phyloP scores from a whole-genome alignment of 1,284 basidiomycete genomes.

The Trametes versicolor region DNA sequence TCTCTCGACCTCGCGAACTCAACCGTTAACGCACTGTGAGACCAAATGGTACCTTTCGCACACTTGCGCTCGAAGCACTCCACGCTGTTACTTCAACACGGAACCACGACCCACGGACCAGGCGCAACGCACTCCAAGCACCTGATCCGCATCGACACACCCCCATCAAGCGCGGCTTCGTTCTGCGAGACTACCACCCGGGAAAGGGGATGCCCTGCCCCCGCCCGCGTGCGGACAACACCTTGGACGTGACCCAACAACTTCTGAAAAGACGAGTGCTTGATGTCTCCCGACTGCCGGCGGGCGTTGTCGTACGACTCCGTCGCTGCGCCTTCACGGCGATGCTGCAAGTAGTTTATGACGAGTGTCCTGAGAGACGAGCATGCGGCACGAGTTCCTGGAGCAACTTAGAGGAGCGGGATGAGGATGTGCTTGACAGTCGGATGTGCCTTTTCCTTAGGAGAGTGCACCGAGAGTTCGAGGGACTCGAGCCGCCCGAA shows the following conservation, averaged over 20 bases:
- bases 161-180: neutral
- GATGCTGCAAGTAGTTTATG: neutral
- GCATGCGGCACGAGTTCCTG: neutral
- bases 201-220: neutral
- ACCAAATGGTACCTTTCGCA: too few species aligned
- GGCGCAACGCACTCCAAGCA: neutral
- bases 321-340: too few species aligned
- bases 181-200: neutral
- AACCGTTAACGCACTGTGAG: too few species aligned
- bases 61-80: too few species aligned
- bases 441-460: neutral
- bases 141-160: neutral
- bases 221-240: neutral
- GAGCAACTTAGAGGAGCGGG: neutral
- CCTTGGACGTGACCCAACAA: neutral
- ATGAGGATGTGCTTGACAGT: neutral
- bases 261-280: too few species aligned
- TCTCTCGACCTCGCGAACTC: too few species aligned
- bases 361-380: neutral
- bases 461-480: too few species aligned
- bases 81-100: too few species aligned
- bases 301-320: too few species aligned
- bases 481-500: neutral
- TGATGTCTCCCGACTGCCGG: too few species aligned
- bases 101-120: neutral